Evolutionary conservation across 108 stramenopile species (phyloP).

Genomic region (Discostella stelligeroides): DNA sequence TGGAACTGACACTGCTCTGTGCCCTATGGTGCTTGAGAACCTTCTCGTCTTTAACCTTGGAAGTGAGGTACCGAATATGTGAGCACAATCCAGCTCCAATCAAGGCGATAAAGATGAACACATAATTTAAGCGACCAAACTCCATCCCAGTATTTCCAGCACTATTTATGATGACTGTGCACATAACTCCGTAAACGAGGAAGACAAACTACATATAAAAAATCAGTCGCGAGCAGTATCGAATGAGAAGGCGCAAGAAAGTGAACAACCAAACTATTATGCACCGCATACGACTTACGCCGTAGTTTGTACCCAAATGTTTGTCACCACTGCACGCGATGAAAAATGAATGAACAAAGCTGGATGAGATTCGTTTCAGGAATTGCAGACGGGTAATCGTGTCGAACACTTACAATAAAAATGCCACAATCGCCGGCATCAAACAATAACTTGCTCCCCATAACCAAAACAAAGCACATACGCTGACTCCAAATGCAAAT

Average conservation of each 20-base stretch:
- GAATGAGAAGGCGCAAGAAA: not conserved
- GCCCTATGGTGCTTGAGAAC: conserved; percentile 47
- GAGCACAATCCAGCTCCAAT: conserved; percentile 43
- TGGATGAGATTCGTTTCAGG: not conserved
- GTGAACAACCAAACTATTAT: not conserved
- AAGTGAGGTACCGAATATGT: conserved; percentile 49
- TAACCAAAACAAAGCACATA: conserved; percentile 35
- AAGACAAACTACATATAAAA: conserved; percentile 38
- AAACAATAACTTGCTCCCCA: conserved; percentile 52
- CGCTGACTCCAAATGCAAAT: conserved; percentile 30
- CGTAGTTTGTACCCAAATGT: conserved; percentile 43
- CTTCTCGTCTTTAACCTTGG: conserved; percentile 47
- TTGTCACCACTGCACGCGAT: conserved; percentile 22
- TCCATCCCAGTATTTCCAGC: conserved; percentile 30
- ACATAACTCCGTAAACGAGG: conserved; percentile 43
- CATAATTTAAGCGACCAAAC: conserved; percentile 36
- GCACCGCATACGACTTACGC: not conserved
- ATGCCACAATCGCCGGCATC: conserved; percentile 44
- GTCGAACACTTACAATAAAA: conserved; percentile 23
- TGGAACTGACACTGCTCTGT: conserved; percentile 50
- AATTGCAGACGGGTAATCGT: not conserved
- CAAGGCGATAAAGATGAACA: conserved; percentile 41
- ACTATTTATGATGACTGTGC: conserved; percentile 37
- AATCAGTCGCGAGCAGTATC: not conserved
- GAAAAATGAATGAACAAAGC: not conserved